Evolutionary conservation across 2,329 filamentous ascomycete genomes (phyloP).

Genomic region (Ophiostoma novo-ulmi): DNA sequence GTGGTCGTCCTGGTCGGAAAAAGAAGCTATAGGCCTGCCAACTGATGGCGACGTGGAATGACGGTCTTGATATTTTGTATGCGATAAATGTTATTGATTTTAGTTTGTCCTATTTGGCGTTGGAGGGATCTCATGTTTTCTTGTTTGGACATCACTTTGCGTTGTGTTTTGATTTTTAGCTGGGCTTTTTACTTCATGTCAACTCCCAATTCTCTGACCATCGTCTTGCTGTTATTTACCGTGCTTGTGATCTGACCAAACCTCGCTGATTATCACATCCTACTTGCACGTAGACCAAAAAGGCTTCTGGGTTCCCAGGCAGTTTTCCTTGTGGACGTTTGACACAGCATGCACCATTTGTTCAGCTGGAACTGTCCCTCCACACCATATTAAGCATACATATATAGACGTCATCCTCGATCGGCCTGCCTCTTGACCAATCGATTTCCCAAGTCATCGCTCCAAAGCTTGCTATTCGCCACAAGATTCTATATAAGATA

Average conservation of each 20-base stretch:
- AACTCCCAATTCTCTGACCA: background rate
- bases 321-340: background rate
- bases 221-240: background rate
- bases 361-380: background rate
- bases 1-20: constrained; percentile 38
- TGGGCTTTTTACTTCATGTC: background rate
- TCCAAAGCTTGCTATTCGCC: constrained; percentile 1
- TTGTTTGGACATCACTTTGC: background rate
- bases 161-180: background rate
- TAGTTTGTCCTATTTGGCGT: background rate
- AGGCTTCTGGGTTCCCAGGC: too few relatives aligned
- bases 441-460: background rate
- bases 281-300: background rate
- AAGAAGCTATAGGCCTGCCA: constrained; percentile 41
- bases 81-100: background rate
- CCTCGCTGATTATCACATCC: background rate
- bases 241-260: background rate
- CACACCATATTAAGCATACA: background rate
- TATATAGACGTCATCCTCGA: background rate
- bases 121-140: background rate
- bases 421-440: background rate
- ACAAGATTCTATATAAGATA: background rate
- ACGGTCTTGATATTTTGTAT: background rate
- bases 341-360: background rate
- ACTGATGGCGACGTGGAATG: background rate